These are phyloP conservation scores for Podaxis rugospora DNA, from an alignment of 768 basidiomycete species.

Conservation along the genomic window DNA sequence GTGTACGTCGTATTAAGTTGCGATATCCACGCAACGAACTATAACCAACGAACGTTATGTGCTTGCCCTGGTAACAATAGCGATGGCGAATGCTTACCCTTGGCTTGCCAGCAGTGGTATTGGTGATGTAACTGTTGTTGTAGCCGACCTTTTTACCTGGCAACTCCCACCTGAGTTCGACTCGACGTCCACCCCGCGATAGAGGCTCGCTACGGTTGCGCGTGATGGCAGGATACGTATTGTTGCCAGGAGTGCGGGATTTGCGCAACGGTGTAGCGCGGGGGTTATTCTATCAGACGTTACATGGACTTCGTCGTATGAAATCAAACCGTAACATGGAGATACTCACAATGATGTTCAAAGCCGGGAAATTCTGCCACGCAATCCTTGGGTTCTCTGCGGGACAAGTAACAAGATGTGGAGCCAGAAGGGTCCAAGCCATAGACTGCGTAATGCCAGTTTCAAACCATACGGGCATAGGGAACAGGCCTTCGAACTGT, in stretches of 20 bases:
- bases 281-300: slow-evolving; percentile 18
- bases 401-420: slow-evolving; percentile 49
- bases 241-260: slow-evolving; percentile 23
- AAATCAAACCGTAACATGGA: neutral
- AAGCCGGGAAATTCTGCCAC: slow-evolving; percentile 53
- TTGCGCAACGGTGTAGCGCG: slow-evolving; percentile 22
- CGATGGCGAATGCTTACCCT: slow-evolving; percentile 23
- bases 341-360: slow-evolving; percentile 40
- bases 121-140: slow-evolving; percentile 48
- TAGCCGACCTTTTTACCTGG: slow-evolving; percentile 51
- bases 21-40: slow-evolving; percentile 55
- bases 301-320: neutral
- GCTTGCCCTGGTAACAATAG: neutral
- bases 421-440: slow-evolving; percentile 58
- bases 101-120: slow-evolving; percentile 36
- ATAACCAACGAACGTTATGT: slow-evolving; percentile 2
- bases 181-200: slow-evolving; percentile 36
- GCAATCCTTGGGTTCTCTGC: slow-evolving; percentile 44
- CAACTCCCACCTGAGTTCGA: slow-evolving; percentile 50
- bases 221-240: slow-evolving; percentile 44
- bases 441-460: slow-evolving; percentile 57
- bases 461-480: slow-evolving; percentile 55
- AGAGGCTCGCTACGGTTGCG: slow-evolving; percentile 47
- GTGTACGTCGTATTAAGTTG: slow-evolving; percentile 61
- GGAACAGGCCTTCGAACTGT: slow-evolving; percentile 58